Conservation (phyloP, 768 basidiomycete species). For the Lyophyllum atratum region DNA sequence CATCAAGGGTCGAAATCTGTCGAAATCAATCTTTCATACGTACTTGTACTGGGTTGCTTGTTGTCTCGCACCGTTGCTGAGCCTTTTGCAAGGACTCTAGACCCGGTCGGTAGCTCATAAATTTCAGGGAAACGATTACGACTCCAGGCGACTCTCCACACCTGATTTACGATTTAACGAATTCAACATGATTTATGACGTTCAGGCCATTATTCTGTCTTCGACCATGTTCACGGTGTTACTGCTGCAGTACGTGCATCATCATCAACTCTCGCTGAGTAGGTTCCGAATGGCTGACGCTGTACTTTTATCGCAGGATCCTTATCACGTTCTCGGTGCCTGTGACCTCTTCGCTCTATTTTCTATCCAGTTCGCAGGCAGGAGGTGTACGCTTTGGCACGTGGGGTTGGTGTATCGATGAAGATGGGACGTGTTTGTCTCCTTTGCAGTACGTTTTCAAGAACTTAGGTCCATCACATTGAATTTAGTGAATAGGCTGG, state of each 20-base stretch:
- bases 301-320: slow-evolving; percentile 19
- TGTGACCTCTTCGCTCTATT: slow-evolving; percentile 31
- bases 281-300: background rate
- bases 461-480: background rate
- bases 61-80: no score
- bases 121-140: background rate
- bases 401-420: slow-evolving; percentile 45
- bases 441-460: slow-evolving; percentile 26
- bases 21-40: no score
- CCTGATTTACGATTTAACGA: background rate
- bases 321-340: slow-evolving; percentile 38
- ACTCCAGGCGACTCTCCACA: no score
- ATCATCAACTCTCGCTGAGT: background rate
- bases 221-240: slow-evolving; percentile 7
- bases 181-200: slow-evolving; percentile 5
- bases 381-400: slow-evolving; percentile 41
- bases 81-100: background rate
- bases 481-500: slow-evolving; percentile 24
- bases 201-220: slow-evolving; percentile 7
- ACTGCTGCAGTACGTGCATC: slow-evolving; percentile 10
- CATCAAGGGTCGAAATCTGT: background rate
- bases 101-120: background rate
- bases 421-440: slow-evolving; percentile 27
- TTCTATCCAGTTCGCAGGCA: slow-evolving; percentile 37
- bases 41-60: no score